Conservation (phyloP, 1,284 basidiomycete genomes). For the Boletellus sp. region DNA sequence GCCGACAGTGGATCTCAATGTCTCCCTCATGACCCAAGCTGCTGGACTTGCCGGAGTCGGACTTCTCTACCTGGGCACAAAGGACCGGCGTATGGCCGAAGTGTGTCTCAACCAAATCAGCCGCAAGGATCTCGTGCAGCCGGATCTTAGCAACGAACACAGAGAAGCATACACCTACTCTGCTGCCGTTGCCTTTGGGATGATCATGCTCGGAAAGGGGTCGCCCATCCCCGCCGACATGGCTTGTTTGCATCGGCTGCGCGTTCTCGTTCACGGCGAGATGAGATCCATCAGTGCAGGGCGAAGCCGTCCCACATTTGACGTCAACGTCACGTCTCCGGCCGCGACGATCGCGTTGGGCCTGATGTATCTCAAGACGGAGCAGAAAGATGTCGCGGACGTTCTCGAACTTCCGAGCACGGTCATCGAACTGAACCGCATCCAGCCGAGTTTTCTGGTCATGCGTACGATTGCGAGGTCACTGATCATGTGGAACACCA, state of each 20-base stretch:
- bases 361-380: conserved; percentile 88
- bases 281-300: conserved; percentile 37
- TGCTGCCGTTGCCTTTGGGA: conserved; percentile 87
- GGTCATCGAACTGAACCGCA: conserved; percentile 71
- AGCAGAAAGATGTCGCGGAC: conserved; percentile 80
- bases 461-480: conserved; percentile 76
- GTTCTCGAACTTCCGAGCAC: conserved; percentile 83
- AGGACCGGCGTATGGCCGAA: conserved; percentile 89
- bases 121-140: conserved; percentile 70
- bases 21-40: conserved; percentile 86
- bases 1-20: conserved; percentile 84
- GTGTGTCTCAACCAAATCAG: conserved; percentile 85
- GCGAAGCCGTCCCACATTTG: conserved; percentile 53
- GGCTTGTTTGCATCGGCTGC: conserved; percentile 62
- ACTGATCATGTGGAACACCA: conserved; percentile 86
- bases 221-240: conserved; percentile 74
- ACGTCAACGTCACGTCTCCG: conserved; percentile 85
- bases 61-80: conserved; percentile 84
- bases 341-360: conserved; percentile 89
- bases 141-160: conserved; percentile 80
- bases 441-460: conserved; percentile 86
- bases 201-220: conserved; percentile 93
- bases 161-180: conserved; percentile 91
- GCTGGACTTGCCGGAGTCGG: conserved; percentile 89
- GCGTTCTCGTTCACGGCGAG: conserved; percentile 72